A percentile compares a stretch with the other conserved stretches of the same genome.
These are phyloP conservation scores for Posidonia australis DNA, from an alignment of 106 monocot species.

Conservation along the genomic window DNA sequence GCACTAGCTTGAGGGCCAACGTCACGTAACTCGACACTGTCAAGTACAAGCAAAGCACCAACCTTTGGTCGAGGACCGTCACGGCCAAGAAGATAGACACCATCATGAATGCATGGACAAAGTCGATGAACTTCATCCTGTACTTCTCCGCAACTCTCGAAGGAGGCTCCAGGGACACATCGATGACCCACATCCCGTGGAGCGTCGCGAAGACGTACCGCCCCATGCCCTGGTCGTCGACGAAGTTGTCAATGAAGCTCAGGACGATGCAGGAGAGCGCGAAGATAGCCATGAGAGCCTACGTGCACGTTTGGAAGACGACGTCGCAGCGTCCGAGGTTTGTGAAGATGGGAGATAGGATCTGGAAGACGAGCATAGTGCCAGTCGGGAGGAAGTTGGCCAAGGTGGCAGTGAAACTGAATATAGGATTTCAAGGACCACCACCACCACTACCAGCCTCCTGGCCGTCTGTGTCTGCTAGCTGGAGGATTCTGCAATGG, in stretches of 20 bases:
- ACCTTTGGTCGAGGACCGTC: slow-evolving; percentile 13
- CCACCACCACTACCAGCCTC: too few species aligned
- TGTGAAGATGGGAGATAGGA: slow-evolving; percentile 15
- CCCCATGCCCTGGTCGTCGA: slow-evolving; percentile 2
- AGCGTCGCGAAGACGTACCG: slow-evolving; percentile 9
- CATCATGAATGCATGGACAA: slow-evolving; percentile 16
- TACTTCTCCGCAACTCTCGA: slow-evolving; percentile 6
- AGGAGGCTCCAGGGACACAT: not conserved
- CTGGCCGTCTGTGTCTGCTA: too few species aligned
- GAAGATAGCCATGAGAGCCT: slow-evolving; percentile 11
- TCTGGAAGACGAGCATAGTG: slow-evolving; percentile 16
- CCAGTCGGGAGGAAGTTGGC: slow-evolving; percentile 18
- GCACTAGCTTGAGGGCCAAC: slow-evolving; percentile 6
- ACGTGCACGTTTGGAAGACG: not conserved
- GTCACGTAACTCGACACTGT: not conserved
- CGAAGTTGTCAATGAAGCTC: slow-evolving; percentile 15
- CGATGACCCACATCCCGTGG: slow-evolving; percentile 10
- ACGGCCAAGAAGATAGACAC: slow-evolving; percentile 14
- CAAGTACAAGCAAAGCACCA: slow-evolving; percentile 9
- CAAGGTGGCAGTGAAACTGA: slow-evolving; percentile 12
- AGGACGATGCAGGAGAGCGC: slow-evolving; percentile 10
- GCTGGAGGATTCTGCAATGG: too few species aligned
- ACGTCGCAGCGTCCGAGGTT: slow-evolving; percentile 3
- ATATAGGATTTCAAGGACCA: too few species aligned
- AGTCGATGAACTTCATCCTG: slow-evolving; percentile 14